Evolutionary conservation across 2,329 filamentous ascomycete genomes (phyloP), one percentile per base, ranked within the genome.

Genomic region (Fusarium subglutinans): DNA sequence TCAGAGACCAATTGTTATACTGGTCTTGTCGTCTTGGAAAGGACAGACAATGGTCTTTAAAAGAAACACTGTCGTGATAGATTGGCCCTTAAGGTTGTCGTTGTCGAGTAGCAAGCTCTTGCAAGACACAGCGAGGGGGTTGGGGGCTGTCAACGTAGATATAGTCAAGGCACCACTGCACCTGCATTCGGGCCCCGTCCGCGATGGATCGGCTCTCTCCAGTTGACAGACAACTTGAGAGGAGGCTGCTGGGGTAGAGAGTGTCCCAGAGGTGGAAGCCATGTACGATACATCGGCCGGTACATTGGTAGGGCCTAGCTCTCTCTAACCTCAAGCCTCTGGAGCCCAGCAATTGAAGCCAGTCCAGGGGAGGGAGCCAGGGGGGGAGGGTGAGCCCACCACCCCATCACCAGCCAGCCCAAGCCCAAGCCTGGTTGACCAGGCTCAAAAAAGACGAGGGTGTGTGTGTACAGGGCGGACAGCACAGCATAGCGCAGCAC

Each of bases 161-260:
- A 78, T 78, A 78, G 77, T 73, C 74, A 76, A 78, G 74, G 76
- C 75, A 75, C 70, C 69, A 70, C 66, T 73, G 58, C 68, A 73
- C 66, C 75, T 78, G 75, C 76, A 78, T 77, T 72, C 67, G 76
- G 75, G 68, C 54, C 73, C 73, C 73, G 69, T 77, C 73, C 54
- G 69, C 55, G 67, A 77, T 75, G 66, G 76, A 77, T 77, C 71
- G 75, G 66, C 72, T 73, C 65, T 76, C 61, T 69, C 72, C 58
- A 74, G 67, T 72, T 61, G 63, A 72, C 55, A 67, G 67, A 70
- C 67, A 57, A 69, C 69, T 76, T 58, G 69, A 77, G 63, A 69
- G 59, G 58, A 74, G 70, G 62, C 71, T 74, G 45, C 71, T 56
- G 57, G 70, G 70, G 69, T 68, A 65, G 59, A 63, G 55, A 38